Evolutionary conservation across 495 filamentous ascomycete species (phyloP).

Genomic region (Penicillium goetzii): DNA sequence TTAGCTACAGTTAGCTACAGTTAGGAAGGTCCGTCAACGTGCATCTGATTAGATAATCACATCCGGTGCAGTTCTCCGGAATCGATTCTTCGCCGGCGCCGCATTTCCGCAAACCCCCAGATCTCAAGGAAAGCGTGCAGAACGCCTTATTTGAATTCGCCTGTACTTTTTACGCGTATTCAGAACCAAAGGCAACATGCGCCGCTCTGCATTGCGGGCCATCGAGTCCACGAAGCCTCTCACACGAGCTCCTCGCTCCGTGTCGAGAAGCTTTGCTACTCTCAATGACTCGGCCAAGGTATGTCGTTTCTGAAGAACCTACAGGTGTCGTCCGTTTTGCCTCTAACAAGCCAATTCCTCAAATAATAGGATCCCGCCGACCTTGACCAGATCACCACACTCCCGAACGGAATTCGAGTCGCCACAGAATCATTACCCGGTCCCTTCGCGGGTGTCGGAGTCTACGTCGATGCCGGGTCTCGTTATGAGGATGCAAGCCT

Average conservation of each 20-base stretch:
- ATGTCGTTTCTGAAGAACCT: constrained; percentile 8
- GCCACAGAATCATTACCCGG: constrained; percentile 95
- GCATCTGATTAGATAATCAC: constrained; percentile 27
- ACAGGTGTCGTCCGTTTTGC: neutral
- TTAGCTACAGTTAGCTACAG: too few relatives aligned
- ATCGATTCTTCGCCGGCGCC: constrained; percentile 33
- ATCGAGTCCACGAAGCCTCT: constrained; percentile 49
- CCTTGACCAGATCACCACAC: constrained; percentile 83
- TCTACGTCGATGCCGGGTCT: constrained; percentile 96
- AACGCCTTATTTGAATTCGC: constrained; percentile 6
- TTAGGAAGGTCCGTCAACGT: too few relatives aligned
- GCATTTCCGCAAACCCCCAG: constrained; percentile 22
- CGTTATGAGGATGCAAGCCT: constrained; percentile 87
- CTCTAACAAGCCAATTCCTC: constrained; percentile 17
- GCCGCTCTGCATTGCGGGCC: constrained; percentile 52
- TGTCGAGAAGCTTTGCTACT: constrained; percentile 49
- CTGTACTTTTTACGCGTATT: constrained; percentile 10
- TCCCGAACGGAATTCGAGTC: constrained; percentile 92
- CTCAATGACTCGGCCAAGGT: constrained; percentile 47
- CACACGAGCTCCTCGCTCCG: constrained; percentile 42
- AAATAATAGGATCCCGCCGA: constrained; percentile 77
- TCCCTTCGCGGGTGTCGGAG: constrained; percentile 91
- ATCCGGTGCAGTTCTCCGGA: constrained; percentile 29
- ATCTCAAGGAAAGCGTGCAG: constrained; percentile 19
- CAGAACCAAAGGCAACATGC: constrained; percentile 36